A percentile compares a stretch with the other conserved stretches of the same genome.
These are phyloP conservation scores for Conticribra guillardii DNA, from an alignment of 108 stramenopile genomes.

Conservation along the genomic window DNA sequence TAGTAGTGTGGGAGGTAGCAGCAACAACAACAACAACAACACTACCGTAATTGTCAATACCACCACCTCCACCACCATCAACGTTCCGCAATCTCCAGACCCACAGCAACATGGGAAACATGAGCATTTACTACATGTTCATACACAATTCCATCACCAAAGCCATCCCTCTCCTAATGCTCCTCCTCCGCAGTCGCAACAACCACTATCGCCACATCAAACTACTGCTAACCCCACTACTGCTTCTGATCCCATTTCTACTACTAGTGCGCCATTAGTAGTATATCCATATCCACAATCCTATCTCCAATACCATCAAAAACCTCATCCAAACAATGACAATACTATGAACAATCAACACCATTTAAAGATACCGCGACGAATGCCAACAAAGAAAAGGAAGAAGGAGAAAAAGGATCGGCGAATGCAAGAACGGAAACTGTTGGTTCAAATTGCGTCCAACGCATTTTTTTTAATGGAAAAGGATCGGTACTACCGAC, in stretches of 20 bases:
- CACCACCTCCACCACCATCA: not conserved
- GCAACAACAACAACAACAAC: no score
- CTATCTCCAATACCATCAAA: constrained; percentile 10
- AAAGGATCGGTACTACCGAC: no score
- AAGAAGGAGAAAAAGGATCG: constrained; percentile 16
- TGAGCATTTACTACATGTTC: no score
- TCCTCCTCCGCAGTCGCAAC: no score
- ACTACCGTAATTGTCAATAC: not conserved
- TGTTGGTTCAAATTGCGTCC: constrained; percentile 23
- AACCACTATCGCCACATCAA: not conserved
- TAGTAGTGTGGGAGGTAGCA: no score
- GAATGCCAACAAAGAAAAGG: not conserved
- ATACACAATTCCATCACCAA: no score
- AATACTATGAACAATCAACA: not conserved
- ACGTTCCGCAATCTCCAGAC: not conserved
- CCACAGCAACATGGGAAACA: not conserved
- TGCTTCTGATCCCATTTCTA: not conserved
- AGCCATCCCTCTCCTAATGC: no score
- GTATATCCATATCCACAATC: not conserved
- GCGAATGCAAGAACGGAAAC: constrained; percentile 21
- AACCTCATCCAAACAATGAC: not conserved
- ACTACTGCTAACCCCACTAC: not conserved
- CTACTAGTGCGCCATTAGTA: not conserved
- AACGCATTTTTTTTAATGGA: constrained; percentile 17
- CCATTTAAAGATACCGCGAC: not conserved